A percentile compares a stretch with the other conserved stretches of the same genome.
Conservation (phyloP, 139 green algal genomes). For the Tetraselmis chui region DNA sequence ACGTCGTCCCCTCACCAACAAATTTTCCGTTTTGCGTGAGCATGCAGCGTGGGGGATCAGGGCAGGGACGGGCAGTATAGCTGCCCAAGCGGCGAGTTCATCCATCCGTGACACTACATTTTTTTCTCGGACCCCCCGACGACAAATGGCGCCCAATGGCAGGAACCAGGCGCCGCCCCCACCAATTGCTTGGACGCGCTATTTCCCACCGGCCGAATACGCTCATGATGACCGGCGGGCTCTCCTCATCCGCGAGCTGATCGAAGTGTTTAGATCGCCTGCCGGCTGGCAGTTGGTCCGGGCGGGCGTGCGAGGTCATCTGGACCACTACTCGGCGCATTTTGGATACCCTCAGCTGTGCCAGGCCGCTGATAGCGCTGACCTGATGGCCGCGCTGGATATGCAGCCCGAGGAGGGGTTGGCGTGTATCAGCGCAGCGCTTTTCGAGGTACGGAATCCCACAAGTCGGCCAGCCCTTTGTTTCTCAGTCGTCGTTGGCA, state of each 20-base stretch:
- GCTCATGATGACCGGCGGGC: conserved; percentile 30
- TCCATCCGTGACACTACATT: too few relatives aligned
- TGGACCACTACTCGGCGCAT: not conserved
- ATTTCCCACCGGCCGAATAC: conserved; percentile 32
- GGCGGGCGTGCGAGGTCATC: not conserved
- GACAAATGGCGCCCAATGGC: too few relatives aligned
- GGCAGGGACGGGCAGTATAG: too few relatives aligned
- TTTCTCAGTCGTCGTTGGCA: too few relatives aligned
- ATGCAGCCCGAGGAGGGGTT: conserved; percentile 47
- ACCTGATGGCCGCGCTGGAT: conserved; percentile 49
- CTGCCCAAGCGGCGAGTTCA: too few relatives aligned
- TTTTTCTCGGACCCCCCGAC: too few relatives aligned
- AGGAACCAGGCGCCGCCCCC: not conserved
- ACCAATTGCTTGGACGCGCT: conserved; percentile 29
- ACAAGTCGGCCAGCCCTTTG: too few relatives aligned
- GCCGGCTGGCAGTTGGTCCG: conserved; percentile 22
- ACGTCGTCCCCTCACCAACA: too few relatives aligned
- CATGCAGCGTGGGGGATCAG: too few relatives aligned
- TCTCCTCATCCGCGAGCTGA: conserved; percentile 31
- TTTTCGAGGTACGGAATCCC: conserved; percentile 35
- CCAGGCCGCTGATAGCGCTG: conserved; percentile 7
- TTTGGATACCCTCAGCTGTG: conserved; percentile 35
- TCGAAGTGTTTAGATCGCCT: conserved; percentile 4
- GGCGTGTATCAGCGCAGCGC: conserved; percentile 43
- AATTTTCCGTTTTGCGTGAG: too few relatives aligned